These are phyloP conservation scores for Solanum lignicaule DNA, from an alignment of 257 asterid species.

Conservation along the genomic window DNA sequence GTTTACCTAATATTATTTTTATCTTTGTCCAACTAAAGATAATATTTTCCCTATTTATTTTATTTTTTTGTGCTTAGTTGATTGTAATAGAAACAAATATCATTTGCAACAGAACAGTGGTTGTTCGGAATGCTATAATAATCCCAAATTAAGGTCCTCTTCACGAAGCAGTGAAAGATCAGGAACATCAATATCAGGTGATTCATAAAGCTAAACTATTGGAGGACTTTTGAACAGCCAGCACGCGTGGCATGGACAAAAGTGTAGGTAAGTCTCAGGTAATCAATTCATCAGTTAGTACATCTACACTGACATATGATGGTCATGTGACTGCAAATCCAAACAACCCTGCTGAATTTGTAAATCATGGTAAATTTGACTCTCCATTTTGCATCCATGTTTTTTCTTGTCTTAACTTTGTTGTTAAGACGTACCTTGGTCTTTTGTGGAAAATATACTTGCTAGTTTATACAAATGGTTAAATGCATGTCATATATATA, in stretches of 20 bases:
- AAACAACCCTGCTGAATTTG: conserved; percentile 43
- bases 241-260: conserved; percentile 50
- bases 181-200: conserved; percentile 6
- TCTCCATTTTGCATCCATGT: not conserved
- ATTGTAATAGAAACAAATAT: conserved; percentile 24
- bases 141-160: conserved; percentile 32
- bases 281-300: conserved; percentile 50
- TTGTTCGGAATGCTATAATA: conserved; percentile 56
- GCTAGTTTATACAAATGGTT: not conserved
- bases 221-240: conserved; percentile 56
- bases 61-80: not conserved
- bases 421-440: not conserved
- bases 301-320: conserved; percentile 36
- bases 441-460: not conserved
- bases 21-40: not conserved
- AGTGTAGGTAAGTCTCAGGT: conserved; percentile 40
- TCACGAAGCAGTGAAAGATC: conserved; percentile 27
- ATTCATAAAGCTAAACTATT: conserved; percentile 24
- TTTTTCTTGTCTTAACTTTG: not conserved
- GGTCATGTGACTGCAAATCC: conserved; percentile 37
- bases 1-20: not conserved
- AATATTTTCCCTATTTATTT: not conserved
- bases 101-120: conserved; percentile 71
- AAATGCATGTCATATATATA: not conserved
- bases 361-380: conserved; percentile 47